Evolutionary conservation across 1,284 basidiomycete genomes (phyloP), one percentile per base, ranked within the genome.

Genomic region (Pseudozyma sp.): DNA sequence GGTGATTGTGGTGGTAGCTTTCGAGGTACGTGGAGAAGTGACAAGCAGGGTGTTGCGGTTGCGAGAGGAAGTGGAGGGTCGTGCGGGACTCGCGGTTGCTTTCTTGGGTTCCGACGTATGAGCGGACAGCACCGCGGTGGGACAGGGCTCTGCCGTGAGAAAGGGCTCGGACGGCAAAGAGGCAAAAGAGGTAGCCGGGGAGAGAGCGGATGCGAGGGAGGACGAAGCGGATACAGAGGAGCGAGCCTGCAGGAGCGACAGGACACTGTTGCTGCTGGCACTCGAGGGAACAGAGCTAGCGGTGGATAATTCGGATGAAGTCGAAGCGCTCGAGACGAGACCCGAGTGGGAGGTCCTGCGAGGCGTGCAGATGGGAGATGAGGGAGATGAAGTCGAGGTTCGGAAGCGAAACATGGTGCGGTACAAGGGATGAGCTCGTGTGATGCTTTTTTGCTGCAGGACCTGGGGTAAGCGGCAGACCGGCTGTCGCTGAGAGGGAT

Each of bases 321-420:
- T 45, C 13, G 63, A 71, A n/a, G n/a, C 48, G 48, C 37, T 59
- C 6, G 49, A 6, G 16, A 49, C 16, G 10, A 68, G 47, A 19
- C 29, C 33, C 2, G 54, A 30, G 13, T 51, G 49, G 30, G 53
- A 39, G 16, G 51, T 6, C 24, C 43, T 54, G 51, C 16, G 54
- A 10, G 44, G 37, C 17, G 50, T 50, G 47, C 51, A n/a, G 7
- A 49, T 39, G 16, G 55, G 52, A 43, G 61, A 46, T 3, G 55
- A 31, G 35, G 51, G 43, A 37, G 54, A 60, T 55, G 68, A 71
- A 61, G 58, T 48, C 11, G 54, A 62, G 54, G 70, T 46, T 68
- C 66, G 56, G 62, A 68, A 68, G 40, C 45, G 71, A 48, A 68
- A 68, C 71, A 74, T 74, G 60, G 43, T 47, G 42, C 24, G 24